These are phyloP conservation scores for Nothopassalora personata DNA, from an alignment of 2,329 filamentous ascomycete species.

Conservation along the genomic window DNA sequence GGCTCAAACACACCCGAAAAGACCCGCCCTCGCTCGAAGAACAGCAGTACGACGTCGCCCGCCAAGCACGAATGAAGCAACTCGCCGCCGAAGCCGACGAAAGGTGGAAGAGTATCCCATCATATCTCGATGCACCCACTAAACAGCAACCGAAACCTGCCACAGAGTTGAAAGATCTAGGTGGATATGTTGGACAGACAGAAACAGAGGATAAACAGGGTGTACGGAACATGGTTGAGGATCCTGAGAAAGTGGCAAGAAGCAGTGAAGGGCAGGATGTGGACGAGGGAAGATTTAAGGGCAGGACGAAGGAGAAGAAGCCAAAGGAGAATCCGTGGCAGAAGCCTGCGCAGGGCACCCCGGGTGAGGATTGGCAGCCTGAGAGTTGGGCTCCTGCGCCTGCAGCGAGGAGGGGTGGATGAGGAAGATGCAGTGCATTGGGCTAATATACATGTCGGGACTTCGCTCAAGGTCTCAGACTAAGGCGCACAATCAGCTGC, in stretches of 20 bases:
- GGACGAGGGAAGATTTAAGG: conserved; percentile 32
- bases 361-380: conserved; percentile 46
- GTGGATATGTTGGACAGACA: conserved; percentile 32
- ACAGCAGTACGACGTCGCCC: conserved; percentile 52
- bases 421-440: background rate
- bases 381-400: conserved; percentile 41
- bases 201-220: conserved; percentile 30
- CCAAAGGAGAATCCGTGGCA: conserved; percentile 36
- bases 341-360: conserved; percentile 34
- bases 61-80: conserved; percentile 55
- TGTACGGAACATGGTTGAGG: conserved; percentile 29
- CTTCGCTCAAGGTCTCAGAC: too few relatives aligned
- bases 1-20: conserved; percentile 57
- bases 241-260: conserved; percentile 30
- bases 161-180: conserved; percentile 40
- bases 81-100: conserved; percentile 57
- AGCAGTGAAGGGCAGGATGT: conserved; percentile 24
- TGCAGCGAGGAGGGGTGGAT: conserved; percentile 29
- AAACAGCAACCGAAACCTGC: conserved; percentile 45
- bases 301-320: conserved; percentile 21
- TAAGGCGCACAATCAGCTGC: too few relatives aligned
- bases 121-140: conserved; percentile 53
- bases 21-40: conserved; percentile 54
- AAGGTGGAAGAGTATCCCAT: conserved; percentile 56
- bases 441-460: too few relatives aligned